A percentile compares a stretch with the other conserved stretches of the same genome.
Conservation (phyloP, 371 early-diverging fungal species). For the Umbelopsis sp. region DNA sequence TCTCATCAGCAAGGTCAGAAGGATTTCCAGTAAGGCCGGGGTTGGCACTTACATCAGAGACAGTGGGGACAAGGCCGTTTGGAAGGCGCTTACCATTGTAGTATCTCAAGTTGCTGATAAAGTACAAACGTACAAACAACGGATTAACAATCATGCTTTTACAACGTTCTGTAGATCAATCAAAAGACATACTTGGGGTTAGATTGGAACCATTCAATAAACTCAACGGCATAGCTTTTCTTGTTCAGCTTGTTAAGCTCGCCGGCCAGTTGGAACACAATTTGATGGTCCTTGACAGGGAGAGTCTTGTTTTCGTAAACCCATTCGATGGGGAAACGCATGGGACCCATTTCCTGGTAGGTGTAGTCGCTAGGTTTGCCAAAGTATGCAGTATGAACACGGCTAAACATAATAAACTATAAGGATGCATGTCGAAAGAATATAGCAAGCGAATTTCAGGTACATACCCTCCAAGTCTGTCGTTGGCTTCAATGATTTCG, state of each 20-base stretch:
- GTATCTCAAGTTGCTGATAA: conserved; percentile 30
- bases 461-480: conserved; percentile 36
- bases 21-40: conserved; percentile 21
- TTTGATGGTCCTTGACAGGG: conserved; percentile 34
- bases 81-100: conserved; percentile 33
- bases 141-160: not conserved
- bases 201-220: conserved; percentile 36
- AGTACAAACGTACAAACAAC: not conserved
- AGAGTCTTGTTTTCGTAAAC: conserved; percentile 29
- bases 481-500: conserved; percentile 37
- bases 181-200: conserved; percentile 29
- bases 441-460: not conserved
- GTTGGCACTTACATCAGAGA: conserved; percentile 28
- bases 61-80: conserved; percentile 34
- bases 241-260: conserved; percentile 33
- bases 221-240: conserved; percentile 31
- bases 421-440: not conserved
- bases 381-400: conserved; percentile 39
- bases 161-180: not conserved
- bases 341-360: conserved; percentile 41
- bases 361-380: conserved; percentile 21
- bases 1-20: conserved; percentile 19
- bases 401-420: conserved; percentile 19
- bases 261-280: conserved; percentile 34
- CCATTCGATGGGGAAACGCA: conserved; percentile 33